Evolutionary conservation across 1,284 basidiomycete species (phyloP), one percentile per base, ranked within the genome.

Genomic region (Puccinia triticina): DNA sequence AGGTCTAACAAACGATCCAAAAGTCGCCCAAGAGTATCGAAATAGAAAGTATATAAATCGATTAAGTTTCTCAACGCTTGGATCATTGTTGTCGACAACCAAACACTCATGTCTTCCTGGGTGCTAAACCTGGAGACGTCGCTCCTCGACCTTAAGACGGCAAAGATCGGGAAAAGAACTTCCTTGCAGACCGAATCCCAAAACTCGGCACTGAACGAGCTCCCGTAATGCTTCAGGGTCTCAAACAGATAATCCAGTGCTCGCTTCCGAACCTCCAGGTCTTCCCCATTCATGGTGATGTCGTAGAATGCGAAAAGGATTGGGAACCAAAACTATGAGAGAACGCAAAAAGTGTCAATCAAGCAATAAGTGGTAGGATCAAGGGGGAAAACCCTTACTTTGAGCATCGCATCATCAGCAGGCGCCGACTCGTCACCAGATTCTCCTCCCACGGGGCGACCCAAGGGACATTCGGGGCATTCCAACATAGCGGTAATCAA

Each of bases 211-310:
- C 94, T 92, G 88, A 95, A 99, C 2, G 92, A 90, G 4, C 90
- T 88, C 0, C 97, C 97, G 86, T 98, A 93, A 40, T 91, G 92
- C 88, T 98, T 98, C 85, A 99, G 90, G 0, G 96, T 96, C 37
- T 92, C 92, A 87, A 99, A 99, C 55, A 99, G 89, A 32, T 96
- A 97, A 88, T 99, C 96, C 40, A 99, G 90, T 0, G 98, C 96
- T 78, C 95, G 96, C 86, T 95, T 91, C 84, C 98, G 91, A 82
- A 99, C 96, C 90, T 99, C 97, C 57, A 99, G 89, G 86, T 99
- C 97, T 88, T 99, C 98, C 21, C 95, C 97, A 83, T 98, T 99
- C 97, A 99, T 99, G 87, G 99, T 96, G 83, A 99, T 96, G 87
- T 99, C 97, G 88, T 97, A 98, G 89, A 98, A 98, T 32, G 93